phyloP scores from a whole-genome alignment of 179 eudicot species.

The Camellia oleifera region DNA sequence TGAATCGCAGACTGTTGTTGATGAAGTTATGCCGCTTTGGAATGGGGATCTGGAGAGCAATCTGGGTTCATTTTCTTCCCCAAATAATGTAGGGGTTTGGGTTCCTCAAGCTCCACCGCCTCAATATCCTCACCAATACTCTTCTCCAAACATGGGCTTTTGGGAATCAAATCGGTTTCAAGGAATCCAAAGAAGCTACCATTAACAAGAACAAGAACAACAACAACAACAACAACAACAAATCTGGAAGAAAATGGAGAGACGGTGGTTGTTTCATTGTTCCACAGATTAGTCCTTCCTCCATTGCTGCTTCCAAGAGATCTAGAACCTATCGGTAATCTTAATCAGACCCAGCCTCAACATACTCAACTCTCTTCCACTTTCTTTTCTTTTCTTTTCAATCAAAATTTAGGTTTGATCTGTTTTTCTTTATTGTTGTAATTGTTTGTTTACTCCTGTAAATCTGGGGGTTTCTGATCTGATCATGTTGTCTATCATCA shows the following conservation, averaged over 20 bases:
- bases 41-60: slow-evolving; percentile 37
- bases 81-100: slow-evolving; percentile 39
- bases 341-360: neutral
- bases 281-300: slow-evolving; percentile 51
- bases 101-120: slow-evolving; percentile 57
- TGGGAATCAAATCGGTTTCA: slow-evolving; percentile 25
- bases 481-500: neutral
- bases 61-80: slow-evolving; percentile 12
- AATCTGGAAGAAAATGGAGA: slow-evolving; percentile 34
- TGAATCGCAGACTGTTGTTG: slow-evolving; percentile 25
- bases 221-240: slow-evolving; percentile 1
- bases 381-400: neutral
- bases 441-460: neutral
- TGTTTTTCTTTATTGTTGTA: neutral
- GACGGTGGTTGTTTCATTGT: slow-evolving; percentile 54
- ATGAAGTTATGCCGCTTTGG: slow-evolving; percentile 37
- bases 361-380: neutral
- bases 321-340: slow-evolving; percentile 41
- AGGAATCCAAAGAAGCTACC: slow-evolving; percentile 26
- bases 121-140: neutral
- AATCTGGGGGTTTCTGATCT: neutral
- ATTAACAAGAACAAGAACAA: no score
- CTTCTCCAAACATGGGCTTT: slow-evolving; percentile 22
- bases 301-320: slow-evolving; percentile 44
- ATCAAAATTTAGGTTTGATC: neutral